Evolutionary conservation across 352 stramenopile species (phyloP).

Genomic region (Pythium dissotocum): DNA sequence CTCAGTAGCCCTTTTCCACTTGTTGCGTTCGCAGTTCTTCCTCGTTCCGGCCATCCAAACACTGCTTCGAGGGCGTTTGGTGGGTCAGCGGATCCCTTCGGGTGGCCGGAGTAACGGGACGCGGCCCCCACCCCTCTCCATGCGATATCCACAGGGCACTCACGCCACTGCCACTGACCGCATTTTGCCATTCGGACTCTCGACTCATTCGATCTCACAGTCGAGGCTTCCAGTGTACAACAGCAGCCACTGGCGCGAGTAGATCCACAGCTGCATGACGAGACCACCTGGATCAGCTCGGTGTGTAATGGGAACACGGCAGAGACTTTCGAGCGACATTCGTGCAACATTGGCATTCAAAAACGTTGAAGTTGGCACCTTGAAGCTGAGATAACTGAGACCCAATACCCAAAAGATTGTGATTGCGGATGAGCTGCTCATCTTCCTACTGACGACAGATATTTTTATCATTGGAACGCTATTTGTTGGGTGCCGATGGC

Average conservation of each 20-base stretch:
- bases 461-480: background rate
- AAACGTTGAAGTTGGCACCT: constrained; percentile 2
- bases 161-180: background rate
- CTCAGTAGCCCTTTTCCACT: background rate
- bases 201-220: too few species aligned
- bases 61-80: background rate
- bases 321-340: constrained; percentile 12
- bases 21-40: background rate
- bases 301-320: constrained; percentile 3
- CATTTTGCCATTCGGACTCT: background rate
- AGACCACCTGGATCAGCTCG: background rate
- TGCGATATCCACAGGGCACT: background rate
- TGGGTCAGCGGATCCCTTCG: background rate
- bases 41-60: background rate
- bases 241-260: background rate
- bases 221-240: background rate
- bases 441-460: background rate
- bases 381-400: background rate
- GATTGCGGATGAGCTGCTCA: background rate
- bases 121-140: constrained; percentile 2
- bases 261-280: background rate
- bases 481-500: background rate
- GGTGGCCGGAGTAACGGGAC: background rate
- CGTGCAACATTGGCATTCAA: constrained; percentile 8
- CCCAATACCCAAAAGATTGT: too few species aligned